Evolutionary conservation across 495 filamentous ascomycete genomes (phyloP), one percentile per base, ranked within the genome.

Genomic region (Podospora australis): DNA sequence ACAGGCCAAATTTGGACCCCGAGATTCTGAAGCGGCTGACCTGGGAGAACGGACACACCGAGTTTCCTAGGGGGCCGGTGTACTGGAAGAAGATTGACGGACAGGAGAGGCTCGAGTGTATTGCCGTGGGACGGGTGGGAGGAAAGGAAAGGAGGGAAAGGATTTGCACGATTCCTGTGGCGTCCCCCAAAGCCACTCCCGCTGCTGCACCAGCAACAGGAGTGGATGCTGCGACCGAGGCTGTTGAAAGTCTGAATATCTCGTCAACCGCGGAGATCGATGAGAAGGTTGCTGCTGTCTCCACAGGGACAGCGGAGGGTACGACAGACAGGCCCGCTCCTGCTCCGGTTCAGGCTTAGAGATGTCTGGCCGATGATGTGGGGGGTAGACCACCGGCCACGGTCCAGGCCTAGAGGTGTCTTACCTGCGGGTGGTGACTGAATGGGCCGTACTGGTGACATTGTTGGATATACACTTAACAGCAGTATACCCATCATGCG

Each of bases 1-100:
- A 84, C 46, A 69, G 79, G 66, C 87, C 87, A 10, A 71, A 77
- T 43, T 64, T 86, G 16, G 88, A 95, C 52, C 81, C 81, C 5
- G 61, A 67, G 8, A 75, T 77, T 26, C 61, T 67, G 16, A 69
- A 75, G 25, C 49, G 73, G n/a, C 65, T 81, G 2, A 59, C 51
- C 3, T 80, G 70, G 66, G 69, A 74, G 54, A 66, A 65, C 11
- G 74, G 69, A 0, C 41, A 62, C 26, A 69, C 59, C 11, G 62
- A 59, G 9, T 77, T 80, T 48, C 75, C 74, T 0, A 42, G 46
- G 38, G 77, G 77, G 0, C 75, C 77, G 6, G 52, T 73, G 54
- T 70, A 71, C 43, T 80, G 77, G 77, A 46, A 56, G 19, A 55
- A 62, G 6, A 59, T 61, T 20, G 68, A 74, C 14, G 70, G 58